Evolutionary conservation across 352 stramenopile species (phyloP).

Genomic region (Globisporangium ultimum): DNA sequence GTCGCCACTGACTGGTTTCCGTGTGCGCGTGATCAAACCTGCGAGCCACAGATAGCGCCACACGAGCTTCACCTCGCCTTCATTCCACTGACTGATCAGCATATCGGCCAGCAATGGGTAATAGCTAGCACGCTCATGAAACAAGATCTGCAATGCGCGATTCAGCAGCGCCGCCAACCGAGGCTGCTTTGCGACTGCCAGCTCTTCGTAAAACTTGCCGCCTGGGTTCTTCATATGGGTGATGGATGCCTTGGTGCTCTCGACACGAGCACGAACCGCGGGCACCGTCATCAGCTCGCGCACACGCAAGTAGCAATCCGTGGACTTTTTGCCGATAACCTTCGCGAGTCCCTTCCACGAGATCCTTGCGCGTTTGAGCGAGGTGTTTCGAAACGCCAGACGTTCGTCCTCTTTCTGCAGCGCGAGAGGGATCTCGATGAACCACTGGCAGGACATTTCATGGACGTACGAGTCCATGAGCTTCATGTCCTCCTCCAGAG

Average conservation of each 20-base stretch:
- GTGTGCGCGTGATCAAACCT: slow-evolving; percentile 65
- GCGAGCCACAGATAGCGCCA: slow-evolving; percentile 82
- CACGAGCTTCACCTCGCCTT: slow-evolving; percentile 77
- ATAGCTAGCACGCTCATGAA: slow-evolving; percentile 72
- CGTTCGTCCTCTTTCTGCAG: slow-evolving; percentile 62
- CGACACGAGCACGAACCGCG: slow-evolving; percentile 54
- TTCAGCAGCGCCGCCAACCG: slow-evolving; percentile 58
- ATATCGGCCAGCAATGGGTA: slow-evolving; percentile 68
- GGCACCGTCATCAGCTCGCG: slow-evolving; percentile 61
- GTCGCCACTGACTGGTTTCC: slow-evolving; percentile 42
- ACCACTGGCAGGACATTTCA: slow-evolving; percentile 68
- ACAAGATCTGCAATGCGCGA: slow-evolving; percentile 76
- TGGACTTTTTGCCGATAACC: slow-evolving; percentile 53
- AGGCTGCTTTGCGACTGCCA: slow-evolving; percentile 49
- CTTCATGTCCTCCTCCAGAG: slow-evolving; percentile 51
- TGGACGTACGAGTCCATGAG: slow-evolving; percentile 77
- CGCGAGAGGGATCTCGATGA: slow-evolving; percentile 71
- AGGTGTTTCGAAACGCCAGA: slow-evolving; percentile 60
- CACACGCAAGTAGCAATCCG: slow-evolving; percentile 69
- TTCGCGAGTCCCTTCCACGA: slow-evolving; percentile 67
- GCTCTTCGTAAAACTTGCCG: slow-evolving; percentile 69
- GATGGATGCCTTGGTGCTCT: slow-evolving; percentile 54
- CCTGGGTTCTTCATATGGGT: slow-evolving; percentile 69
- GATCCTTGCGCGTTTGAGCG: slow-evolving; percentile 53
- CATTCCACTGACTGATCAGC: slow-evolving; percentile 68